Evolutionary conservation across 129 eudicot genomes (phyloP).

Genomic region (Artemisia tridentata): DNA sequence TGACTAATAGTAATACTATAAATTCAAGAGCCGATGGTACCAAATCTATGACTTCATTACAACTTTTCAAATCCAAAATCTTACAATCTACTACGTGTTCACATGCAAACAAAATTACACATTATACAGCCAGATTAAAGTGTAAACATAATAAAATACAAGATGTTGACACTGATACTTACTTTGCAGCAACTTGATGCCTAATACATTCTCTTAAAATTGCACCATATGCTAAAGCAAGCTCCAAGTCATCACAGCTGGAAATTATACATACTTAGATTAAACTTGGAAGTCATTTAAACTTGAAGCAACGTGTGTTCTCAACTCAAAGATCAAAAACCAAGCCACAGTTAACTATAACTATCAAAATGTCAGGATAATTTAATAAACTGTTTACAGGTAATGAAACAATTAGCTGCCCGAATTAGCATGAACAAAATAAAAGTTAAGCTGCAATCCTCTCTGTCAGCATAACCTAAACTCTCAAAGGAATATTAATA

Average conservation of each 20-base stretch:
- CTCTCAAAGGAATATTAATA: no score
- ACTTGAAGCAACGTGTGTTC: background rate
- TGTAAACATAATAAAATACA: background rate
- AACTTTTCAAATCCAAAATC: background rate
- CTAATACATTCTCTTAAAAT: slow-evolving; percentile 87
- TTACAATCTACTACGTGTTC: slow-evolving; percentile 1
- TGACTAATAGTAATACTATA: no score
- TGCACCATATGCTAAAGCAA: slow-evolving; percentile 73
- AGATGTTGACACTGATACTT: slow-evolving; percentile 17
- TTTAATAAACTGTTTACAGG: background rate
- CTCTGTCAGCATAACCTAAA: no score
- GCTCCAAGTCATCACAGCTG: slow-evolving; percentile 62
- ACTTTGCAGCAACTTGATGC: slow-evolving; percentile 87
- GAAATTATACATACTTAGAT: slow-evolving; percentile 24
- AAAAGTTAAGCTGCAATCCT: no score
- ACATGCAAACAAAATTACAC: background rate
- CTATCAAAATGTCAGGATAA: background rate
- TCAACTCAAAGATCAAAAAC: background rate
- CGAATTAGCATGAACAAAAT: no score
- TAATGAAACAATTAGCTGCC: background rate
- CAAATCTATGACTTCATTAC: no score
- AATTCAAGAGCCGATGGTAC: no score
- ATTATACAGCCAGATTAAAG: background rate
- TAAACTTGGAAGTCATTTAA: slow-evolving; percentile 1
- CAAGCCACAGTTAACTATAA: background rate